Evolutionary conservation across 192 early-diverging fungal genomes (phyloP).

Genomic region (Coemansia sp.): DNA sequence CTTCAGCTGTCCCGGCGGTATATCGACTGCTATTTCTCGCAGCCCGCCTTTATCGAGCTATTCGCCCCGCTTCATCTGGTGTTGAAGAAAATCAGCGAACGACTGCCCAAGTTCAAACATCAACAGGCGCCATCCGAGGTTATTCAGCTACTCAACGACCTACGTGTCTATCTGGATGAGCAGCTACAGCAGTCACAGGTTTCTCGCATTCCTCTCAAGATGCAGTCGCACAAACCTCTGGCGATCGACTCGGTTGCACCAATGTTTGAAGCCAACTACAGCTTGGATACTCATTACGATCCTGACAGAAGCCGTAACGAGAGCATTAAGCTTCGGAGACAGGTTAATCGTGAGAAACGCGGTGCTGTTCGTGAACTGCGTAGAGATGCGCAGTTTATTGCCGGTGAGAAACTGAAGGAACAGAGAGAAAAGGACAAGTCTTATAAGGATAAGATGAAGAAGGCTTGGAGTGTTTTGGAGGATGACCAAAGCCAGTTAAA

Average conservation of each 20-base stretch:
- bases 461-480: conserved; percentile 82
- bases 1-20: conserved; percentile 21
- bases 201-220: conserved; percentile 67
- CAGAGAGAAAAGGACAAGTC: conserved; percentile 75
- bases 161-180: conserved; percentile 52
- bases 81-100: conserved; percentile 23
- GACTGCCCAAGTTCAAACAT: conserved; percentile 29
- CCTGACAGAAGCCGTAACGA: conserved; percentile 76
- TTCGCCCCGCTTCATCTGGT: conserved; percentile 48
- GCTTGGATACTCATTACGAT: conserved; percentile 81
- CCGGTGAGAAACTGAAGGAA: conserved; percentile 67
- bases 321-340: conserved; percentile 72
- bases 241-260: conserved; percentile 86
- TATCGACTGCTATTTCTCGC: conserved; percentile 59
- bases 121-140: conserved; percentile 30
- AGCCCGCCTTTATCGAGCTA: conserved; percentile 66
- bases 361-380: conserved; percentile 94
- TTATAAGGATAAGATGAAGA: conserved; percentile 91
- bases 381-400: conserved; percentile 89
- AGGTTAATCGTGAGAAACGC: conserved; percentile 92
- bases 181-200: conserved; percentile 57
- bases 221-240: conserved; percentile 86
- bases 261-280: conserved; percentile 91
- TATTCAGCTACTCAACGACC: background rate
- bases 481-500: conserved; percentile 82